Evolutionary conservation across 2,329 filamentous ascomycete species (phyloP).

Genomic region (Aspergillus sp.): DNA sequence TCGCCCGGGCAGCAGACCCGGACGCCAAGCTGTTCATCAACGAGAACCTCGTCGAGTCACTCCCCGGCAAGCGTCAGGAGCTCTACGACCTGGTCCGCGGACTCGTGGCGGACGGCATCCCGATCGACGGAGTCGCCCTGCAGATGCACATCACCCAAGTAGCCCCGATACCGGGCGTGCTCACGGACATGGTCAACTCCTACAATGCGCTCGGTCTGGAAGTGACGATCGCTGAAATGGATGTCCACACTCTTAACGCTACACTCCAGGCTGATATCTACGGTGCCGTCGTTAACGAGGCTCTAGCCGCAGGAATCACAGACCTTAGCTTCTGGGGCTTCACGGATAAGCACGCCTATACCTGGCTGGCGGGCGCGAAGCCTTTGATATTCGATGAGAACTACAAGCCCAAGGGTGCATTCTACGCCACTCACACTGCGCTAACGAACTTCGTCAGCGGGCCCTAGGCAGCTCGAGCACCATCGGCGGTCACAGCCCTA

Average conservation of each 20-base stretch:
- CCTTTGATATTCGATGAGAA: conserved; percentile 17
- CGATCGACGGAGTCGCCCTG: conserved; percentile 6
- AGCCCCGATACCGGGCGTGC: background rate
- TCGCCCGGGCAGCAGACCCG: conserved; percentile 9
- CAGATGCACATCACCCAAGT: conserved; percentile 4
- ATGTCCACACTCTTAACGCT: conserved; percentile 10
- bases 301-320: background rate
- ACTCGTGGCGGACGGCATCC: conserved; percentile 2
- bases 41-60: background rate
- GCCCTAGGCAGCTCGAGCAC: too few species aligned
- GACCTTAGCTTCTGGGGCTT: conserved; percentile 11
- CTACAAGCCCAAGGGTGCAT: conserved; percentile 8
- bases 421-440: background rate
- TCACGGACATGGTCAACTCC: conserved; percentile 5
- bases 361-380: conserved; percentile 13
- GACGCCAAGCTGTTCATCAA: conserved; percentile 13
- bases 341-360: conserved; percentile 17
- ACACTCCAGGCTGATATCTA: conserved; percentile 10
- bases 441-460: background rate
- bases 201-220: conserved; percentile 8
- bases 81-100: conserved; percentile 5
- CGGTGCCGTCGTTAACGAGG: conserved; percentile 3
- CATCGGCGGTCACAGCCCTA: too few species aligned
- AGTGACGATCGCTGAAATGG: conserved; percentile 7
- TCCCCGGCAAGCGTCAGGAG: conserved; percentile 5